Conservation (phyloP, 371 early-diverging fungal species). For the Mucor circinelloides region DNA sequence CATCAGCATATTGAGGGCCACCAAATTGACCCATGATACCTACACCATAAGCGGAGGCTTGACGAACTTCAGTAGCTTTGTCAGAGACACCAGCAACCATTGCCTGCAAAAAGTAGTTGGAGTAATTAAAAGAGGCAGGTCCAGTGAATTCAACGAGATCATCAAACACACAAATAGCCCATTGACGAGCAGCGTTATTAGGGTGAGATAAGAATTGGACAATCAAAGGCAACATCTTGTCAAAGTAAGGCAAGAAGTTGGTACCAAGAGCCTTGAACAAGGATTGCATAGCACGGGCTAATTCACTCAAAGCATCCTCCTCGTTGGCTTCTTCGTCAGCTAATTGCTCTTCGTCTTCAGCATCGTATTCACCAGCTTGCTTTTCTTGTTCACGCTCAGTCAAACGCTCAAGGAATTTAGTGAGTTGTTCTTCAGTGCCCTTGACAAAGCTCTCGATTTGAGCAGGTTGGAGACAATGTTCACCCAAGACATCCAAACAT, state of each 20-base stretch:
- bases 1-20: constrained; percentile 74
- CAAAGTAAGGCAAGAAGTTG: constrained; percentile 80
- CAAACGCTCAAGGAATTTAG: constrained; percentile 71
- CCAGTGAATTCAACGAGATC: constrained; percentile 91
- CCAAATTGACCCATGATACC: constrained; percentile 88
- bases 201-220: constrained; percentile 63
- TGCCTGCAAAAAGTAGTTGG: constrained; percentile 70
- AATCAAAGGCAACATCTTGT: constrained; percentile 71
- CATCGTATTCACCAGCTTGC: constrained; percentile 80
- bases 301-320: constrained; percentile 77
- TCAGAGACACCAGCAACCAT: constrained; percentile 70
- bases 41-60: constrained; percentile 91
- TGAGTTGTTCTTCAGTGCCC: constrained; percentile 69
- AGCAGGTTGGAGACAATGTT: constrained; percentile 61
- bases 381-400: constrained; percentile 73
- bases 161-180: constrained; percentile 88
- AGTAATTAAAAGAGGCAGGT: constrained; percentile 74
- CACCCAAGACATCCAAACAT: constrained; percentile 69
- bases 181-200: constrained; percentile 80
- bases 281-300: constrained; percentile 76
- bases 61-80: constrained; percentile 75
- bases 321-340: constrained; percentile 83
- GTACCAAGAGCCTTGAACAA: constrained; percentile 73
- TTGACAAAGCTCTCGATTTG: constrained; percentile 69
- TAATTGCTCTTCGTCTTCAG: constrained; percentile 85